Percentiles rank a stretch among this genome's conserved stretches.
phyloP scores from a whole-genome alignment of 768 basidiomycete species.

The Sarcodon sp. region DNA sequence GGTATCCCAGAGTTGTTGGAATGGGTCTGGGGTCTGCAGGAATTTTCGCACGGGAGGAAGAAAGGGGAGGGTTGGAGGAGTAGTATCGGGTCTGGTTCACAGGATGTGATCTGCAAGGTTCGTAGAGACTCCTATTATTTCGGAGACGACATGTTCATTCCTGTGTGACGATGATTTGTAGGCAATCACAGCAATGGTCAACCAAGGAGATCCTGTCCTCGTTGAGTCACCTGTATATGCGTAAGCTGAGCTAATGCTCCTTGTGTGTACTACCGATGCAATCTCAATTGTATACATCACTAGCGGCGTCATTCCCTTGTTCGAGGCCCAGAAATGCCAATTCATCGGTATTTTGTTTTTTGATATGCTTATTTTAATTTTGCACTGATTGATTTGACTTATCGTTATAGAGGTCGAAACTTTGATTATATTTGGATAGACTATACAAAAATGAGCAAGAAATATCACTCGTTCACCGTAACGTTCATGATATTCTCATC shows the following conservation, averaged over 20 bases:
- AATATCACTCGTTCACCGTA: too few species aligned
- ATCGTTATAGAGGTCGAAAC: conserved; percentile 54
- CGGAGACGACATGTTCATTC: background rate
- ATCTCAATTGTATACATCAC: background rate
- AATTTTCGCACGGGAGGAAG: conserved; percentile 50
- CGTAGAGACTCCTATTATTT: conserved; percentile 3
- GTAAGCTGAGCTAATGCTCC: conserved; percentile 21
- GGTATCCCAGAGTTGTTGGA: conserved; percentile 49
- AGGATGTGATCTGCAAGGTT: conserved; percentile 86
- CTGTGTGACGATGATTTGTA: conserved; percentile 15
- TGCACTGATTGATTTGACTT: background rate
- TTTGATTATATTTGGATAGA: too few species aligned
- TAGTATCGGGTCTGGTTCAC: conserved; percentile 75
- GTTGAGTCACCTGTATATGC: conserved; percentile 79
- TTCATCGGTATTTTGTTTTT: conserved; percentile 34
- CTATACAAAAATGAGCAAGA: too few species aligned
- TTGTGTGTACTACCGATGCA: conserved; percentile 4
- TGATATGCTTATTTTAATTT: background rate
- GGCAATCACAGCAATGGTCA: conserved; percentile 64
- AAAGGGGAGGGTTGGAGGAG: conserved; percentile 57
- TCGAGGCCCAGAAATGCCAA: conserved; percentile 40
- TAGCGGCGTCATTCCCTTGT: conserved; percentile 62
- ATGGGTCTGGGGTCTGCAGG: conserved; percentile 70
- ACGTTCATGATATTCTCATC: too few species aligned
- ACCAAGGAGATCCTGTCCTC: conserved; percentile 72